Evolutionary conservation across 305 asterid species (phyloP).

Genomic region (Fraxinus floribunda): DNA sequence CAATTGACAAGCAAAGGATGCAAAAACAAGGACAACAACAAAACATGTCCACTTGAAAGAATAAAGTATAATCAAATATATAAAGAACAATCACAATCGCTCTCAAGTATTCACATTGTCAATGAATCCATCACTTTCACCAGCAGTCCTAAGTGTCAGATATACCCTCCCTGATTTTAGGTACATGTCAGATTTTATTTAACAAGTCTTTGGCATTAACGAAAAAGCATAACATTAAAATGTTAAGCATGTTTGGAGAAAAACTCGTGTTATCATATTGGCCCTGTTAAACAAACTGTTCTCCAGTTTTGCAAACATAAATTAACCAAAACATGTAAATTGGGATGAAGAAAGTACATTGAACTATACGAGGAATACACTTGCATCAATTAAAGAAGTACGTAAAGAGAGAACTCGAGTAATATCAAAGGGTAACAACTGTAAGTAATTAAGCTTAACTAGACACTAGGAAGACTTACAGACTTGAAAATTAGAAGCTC

Average conservation of each 20-base stretch:
- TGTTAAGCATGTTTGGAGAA: neutral
- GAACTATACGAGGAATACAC: neutral
- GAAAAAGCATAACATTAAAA: neutral
- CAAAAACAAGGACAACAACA: neutral
- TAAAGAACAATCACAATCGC: neutral
- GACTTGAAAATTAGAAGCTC: constrained; percentile 98
- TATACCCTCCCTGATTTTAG: neutral
- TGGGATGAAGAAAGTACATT: neutral
- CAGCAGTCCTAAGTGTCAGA: neutral
- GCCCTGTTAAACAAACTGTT: neutral
- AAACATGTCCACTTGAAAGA: neutral
- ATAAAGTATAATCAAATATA: neutral
- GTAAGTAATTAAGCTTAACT: constrained; percentile 17
- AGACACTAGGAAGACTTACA: constrained; percentile 62
- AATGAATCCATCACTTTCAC: neutral
- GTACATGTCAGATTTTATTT: neutral
- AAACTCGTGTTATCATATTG: neutral
- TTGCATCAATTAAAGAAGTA: constrained; percentile 8
- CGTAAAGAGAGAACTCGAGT: neutral
- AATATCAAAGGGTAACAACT: neutral
- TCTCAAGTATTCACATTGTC: neutral
- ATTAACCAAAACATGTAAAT: neutral
- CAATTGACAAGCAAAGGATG: neutral
- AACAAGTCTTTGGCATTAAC: neutral
- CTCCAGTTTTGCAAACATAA: neutral